Evolutionary conservation across 768 basidiomycete species (phyloP).

Genomic region (Mycena galericulata): DNA sequence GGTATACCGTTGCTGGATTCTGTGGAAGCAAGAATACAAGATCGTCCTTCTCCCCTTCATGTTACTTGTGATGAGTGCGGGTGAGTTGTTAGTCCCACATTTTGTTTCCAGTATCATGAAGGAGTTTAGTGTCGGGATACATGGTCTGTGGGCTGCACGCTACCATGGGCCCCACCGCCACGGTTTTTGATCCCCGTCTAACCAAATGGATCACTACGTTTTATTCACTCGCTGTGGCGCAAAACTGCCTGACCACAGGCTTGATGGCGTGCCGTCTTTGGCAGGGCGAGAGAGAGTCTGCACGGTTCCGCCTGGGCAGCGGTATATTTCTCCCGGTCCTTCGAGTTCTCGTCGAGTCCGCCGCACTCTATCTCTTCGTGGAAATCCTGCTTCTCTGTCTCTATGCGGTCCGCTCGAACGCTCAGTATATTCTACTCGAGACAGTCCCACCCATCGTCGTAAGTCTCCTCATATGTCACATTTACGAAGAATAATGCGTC

Average conservation of each 20-base stretch:
- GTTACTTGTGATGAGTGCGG: constrained; percentile 28
- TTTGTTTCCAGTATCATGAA: no score
- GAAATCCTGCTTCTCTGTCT: constrained; percentile 35
- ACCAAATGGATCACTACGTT: constrained; percentile 35
- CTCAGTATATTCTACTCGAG: constrained; percentile 36
- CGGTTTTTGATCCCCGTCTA: constrained; percentile 32
- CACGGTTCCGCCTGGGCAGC: constrained; percentile 18
- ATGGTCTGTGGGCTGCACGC: constrained; percentile 31
- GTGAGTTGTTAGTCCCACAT: no score
- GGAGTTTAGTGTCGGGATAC: constrained; percentile 36
- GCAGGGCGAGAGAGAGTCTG: constrained; percentile 23
- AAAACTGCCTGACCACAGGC: constrained; percentile 38
- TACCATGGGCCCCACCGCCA: constrained; percentile 18
- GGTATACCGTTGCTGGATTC: constrained; percentile 40
- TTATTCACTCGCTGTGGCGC: constrained; percentile 34
- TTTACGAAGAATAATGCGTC: neutral
- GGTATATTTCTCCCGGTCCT: constrained; percentile 26
- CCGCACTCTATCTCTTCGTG: constrained; percentile 34
- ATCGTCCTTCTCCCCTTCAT: constrained; percentile 32
- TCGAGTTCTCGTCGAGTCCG: constrained; percentile 36
- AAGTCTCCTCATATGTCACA: neutral
- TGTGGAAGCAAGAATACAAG: constrained; percentile 31
- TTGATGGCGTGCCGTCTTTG: constrained; percentile 38
- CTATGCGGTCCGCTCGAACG: constrained; percentile 33
- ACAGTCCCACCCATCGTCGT: constrained; percentile 32